Evolutionary conservation across 305 asterid genomes (phyloP).

Genomic region (Fraxinus latifolia): DNA sequence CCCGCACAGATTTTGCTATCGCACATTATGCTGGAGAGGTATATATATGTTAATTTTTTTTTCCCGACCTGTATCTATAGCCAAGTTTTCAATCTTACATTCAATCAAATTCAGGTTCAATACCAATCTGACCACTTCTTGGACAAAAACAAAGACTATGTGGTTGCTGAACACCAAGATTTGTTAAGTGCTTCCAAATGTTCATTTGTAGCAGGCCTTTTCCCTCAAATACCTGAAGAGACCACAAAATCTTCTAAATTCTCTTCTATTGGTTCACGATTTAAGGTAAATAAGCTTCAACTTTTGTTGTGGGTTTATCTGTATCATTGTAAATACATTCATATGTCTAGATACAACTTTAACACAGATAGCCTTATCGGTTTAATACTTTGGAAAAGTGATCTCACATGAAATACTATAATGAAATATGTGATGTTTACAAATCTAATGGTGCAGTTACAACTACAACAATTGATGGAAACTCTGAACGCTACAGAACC

Average conservation of each 20-base stretch:
- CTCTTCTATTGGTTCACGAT: constrained; percentile 97
- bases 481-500: constrained; percentile 95
- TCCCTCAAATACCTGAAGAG: constrained; percentile 86
- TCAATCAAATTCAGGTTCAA: constrained; percentile 64
- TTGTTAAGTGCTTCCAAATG: constrained; percentile 82
- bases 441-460: constrained; percentile 66
- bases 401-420: constrained; percentile 14
- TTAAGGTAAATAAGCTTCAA: constrained; percentile 61
- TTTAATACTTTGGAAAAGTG: constrained; percentile 19
- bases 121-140: constrained; percentile 90
- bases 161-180: constrained; percentile 97
- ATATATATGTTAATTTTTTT: constrained; percentile 29
- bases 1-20: constrained; percentile 85
- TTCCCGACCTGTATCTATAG: constrained; percentile 12
- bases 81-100: constrained; percentile 26
- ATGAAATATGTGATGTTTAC: constrained; percentile 14
- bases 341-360: not conserved
- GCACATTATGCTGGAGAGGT: constrained; percentile 99
- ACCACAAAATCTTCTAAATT: constrained; percentile 84
- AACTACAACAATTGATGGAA: constrained; percentile 90
- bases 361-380: not conserved
- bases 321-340: constrained; percentile 4
- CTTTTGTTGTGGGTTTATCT: constrained; percentile 1
- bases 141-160: constrained; percentile 97
- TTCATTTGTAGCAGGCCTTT: constrained; percentile 89